Evolutionary conservation across 345 rosid genomes (phyloP).

Genomic region (Gossypium anomalum): DNA sequence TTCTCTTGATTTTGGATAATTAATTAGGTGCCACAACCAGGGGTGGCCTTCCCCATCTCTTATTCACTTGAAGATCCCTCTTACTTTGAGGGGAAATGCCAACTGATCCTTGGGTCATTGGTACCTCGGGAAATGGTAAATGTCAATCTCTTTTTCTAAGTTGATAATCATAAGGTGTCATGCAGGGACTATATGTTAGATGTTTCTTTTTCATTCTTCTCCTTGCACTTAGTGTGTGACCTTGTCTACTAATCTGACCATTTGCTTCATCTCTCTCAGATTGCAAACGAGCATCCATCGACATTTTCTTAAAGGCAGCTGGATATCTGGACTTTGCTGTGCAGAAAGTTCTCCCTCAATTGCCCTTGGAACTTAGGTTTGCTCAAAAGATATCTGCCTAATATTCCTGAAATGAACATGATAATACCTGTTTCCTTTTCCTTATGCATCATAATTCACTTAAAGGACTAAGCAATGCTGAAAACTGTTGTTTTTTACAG

Average conservation of each 20-base stretch:
- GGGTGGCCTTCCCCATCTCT: conserved; percentile 2
- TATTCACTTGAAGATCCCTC: neutral
- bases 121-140: neutral
- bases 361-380: conserved; percentile 51
- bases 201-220: neutral
- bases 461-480: neutral
- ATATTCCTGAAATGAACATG: neutral
- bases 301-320: conserved; percentile 67
- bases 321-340: conserved; percentile 68
- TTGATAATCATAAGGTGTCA: neutral
- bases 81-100: conserved; percentile 4
- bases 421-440: neutral
- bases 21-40: conserved; percentile 8
- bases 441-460: neutral
- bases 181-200: neutral
- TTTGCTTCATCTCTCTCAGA: conserved; percentile 32
- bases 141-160: neutral
- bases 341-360: conserved; percentile 50
- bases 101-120: neutral
- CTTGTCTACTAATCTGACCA: neutral
- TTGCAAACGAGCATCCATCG: conserved; percentile 49
- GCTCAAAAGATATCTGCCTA: neutral
- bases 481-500: conserved; percentile 22
- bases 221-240: neutral
- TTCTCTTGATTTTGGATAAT: conserved; percentile 4